Percentiles rank a stretch among this genome's conserved stretches.
phyloP scores from a whole-genome alignment of 2,329 filamentous ascomycete species.

The Alternaria solani region DNA sequence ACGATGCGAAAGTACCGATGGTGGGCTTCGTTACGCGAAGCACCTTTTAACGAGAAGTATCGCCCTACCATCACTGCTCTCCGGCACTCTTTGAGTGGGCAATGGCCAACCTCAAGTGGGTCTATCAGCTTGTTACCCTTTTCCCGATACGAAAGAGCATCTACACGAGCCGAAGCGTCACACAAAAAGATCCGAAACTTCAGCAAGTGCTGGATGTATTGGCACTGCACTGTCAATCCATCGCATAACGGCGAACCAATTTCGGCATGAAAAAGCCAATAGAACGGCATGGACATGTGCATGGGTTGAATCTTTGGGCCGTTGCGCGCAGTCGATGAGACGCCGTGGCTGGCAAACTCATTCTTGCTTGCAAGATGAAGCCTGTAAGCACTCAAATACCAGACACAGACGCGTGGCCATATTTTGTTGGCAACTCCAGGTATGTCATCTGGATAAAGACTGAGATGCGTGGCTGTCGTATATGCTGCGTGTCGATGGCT shows the following conservation, averaged over 20 bases:
- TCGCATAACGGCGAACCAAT: neutral
- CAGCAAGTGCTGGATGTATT: neutral
- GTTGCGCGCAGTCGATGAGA: conserved; percentile 7
- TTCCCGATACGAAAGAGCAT: neutral
- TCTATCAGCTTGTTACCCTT: neutral
- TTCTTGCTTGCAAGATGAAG: neutral
- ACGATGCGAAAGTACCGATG: neutral
- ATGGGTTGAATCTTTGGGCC: neutral
- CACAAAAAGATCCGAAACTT: conserved; percentile 1
- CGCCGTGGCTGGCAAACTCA: conserved; percentile 1
- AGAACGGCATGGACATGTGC: neutral
- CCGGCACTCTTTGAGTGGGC: neutral
- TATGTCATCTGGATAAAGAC: conserved; percentile 5
- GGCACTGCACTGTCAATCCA: conserved; percentile 10
- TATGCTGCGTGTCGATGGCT: neutral
- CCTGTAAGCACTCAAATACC: neutral
- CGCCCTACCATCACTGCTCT: neutral
- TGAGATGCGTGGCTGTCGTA: neutral
- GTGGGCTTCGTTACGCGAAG: neutral
- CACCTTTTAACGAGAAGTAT: neutral
- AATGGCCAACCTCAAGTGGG: neutral
- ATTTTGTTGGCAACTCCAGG: neutral
- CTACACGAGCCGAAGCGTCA: neutral
- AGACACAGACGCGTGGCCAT: neutral
- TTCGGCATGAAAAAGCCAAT: conserved; percentile 7